Base-by-base conservation (phyloP, 164 flowering plant species). In the Echeveria elegans region DNA sequence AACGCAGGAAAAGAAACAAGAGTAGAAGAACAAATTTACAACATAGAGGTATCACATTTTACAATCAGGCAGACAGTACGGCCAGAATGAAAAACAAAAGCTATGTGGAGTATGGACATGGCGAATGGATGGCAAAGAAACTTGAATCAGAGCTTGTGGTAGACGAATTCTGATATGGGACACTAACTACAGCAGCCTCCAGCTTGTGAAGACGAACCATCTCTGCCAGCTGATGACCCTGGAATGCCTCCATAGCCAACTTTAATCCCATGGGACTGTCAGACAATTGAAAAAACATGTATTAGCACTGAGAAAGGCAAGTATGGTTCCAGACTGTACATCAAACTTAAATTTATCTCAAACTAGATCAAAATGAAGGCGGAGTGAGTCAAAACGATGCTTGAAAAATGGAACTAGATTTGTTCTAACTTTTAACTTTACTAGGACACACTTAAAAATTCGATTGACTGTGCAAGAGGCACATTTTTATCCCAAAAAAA, bases 241-340 rank as follows among this genome's bases (percentile, higher is more conserved):
- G 88, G 95, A n/a, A 92, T 86, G 62, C 96, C 95, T 63, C 90
- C 95, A 71, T 85, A 88, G 63, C 98, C 98, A 53, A 89, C 91
- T 81, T 88, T 89, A 45, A 92, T 89, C 38, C 95, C 98, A 64
- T 87, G 82, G 6, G 95, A 87, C 98, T 89, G 85, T 77, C 75
- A 64, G 18, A 63, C 53, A 48, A 30, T 23, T 29, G 38, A 48
- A 68, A 48, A 19, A 8, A 15, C 6, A 28, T 60, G 63, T 58
- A 38, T 8, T 14, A 38, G 41, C 41, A 38, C 12, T 38, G 41
- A 38, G 12, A 38, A 0, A 43, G 15, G 47, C 16, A 43, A 43
- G 1, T 0, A 43, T 43, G 47, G 15, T 43, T 11, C 15, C 47
- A 38, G 41, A n/a, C n/a, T n/a, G n/a, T n/a, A n/a, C n/a, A 43